A percentile compares a stretch with the other conserved stretches of the same genome.
phyloP scores from a whole-genome alignment of 2,329 filamentous ascomycete genomes.

The Knoxdaviesia proteae region DNA sequence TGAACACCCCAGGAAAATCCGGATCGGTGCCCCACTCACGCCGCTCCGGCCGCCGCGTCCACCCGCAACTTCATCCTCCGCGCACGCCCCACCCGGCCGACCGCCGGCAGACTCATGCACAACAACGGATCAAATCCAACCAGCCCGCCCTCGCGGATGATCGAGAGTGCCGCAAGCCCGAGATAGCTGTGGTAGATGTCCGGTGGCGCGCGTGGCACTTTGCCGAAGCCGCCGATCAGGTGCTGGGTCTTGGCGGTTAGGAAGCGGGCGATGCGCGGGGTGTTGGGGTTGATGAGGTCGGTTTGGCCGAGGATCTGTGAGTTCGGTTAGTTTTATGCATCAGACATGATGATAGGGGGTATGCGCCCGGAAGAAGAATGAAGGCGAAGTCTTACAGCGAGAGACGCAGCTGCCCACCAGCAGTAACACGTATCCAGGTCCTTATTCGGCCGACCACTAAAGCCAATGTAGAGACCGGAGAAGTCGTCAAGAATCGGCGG shows the following conservation, averaged over 20 bases:
- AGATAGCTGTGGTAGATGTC: slow-evolving; percentile 81
- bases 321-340: slow-evolving; percentile 1
- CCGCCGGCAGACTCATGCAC: slow-evolving; percentile 47
- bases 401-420: slow-evolving; percentile 68
- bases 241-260: slow-evolving; percentile 76
- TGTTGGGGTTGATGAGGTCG: slow-evolving; percentile 33
- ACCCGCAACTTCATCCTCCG: no score
- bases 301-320: slow-evolving; percentile 35
- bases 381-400: slow-evolving; percentile 19
- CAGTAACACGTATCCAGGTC: slow-evolving; percentile 86
- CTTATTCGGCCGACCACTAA: slow-evolving; percentile 85
- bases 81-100: slow-evolving; percentile 7
- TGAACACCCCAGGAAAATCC: no score
- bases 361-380: slow-evolving; percentile 14
- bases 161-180: slow-evolving; percentile 58
- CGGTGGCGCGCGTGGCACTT: slow-evolving; percentile 43
- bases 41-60: no score
- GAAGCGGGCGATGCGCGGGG: slow-evolving; percentile 43
- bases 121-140: slow-evolving; percentile 53
- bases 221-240: slow-evolving; percentile 63
- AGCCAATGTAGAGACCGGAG: slow-evolving; percentile 38
- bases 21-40: no score
- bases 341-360: background rate
- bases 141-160: slow-evolving; percentile 49
- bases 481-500: background rate